These are phyloP conservation scores for Lippia alba DNA, from an alignment of 305 asterid species.

Conservation along the genomic window DNA sequence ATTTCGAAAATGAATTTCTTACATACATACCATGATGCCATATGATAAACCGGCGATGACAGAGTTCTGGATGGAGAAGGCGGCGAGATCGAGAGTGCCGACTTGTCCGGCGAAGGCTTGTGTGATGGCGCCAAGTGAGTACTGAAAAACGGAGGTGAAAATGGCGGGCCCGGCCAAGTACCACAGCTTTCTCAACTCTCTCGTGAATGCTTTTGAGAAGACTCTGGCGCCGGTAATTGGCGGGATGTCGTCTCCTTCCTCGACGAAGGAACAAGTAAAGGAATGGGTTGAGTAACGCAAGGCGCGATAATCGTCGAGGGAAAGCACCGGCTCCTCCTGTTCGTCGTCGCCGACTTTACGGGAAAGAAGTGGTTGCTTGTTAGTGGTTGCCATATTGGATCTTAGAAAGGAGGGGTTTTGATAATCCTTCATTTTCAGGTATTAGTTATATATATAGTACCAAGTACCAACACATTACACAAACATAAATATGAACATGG, in stretches of 20 bases:
- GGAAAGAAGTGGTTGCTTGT: conserved; percentile 35
- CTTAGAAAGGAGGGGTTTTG: too few species aligned
- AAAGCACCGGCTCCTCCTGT: conserved; percentile 24
- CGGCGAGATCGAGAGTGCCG: conserved; percentile 59
- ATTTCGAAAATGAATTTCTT: too few species aligned
- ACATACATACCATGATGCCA: conserved; percentile 47
- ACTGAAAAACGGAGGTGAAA: conserved; percentile 52
- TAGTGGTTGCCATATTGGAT: neutral
- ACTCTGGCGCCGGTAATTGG: conserved; percentile 28
- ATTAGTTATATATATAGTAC: too few species aligned
- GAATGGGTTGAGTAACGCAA: conserved; percentile 25
- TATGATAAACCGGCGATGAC: conserved; percentile 54
- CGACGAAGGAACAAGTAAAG: conserved; percentile 33
- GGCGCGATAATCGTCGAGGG: conserved; percentile 1
- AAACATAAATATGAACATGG: too few species aligned
- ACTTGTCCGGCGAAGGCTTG: conserved; percentile 63
- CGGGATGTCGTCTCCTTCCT: conserved; percentile 37
- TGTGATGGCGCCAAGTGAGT: conserved; percentile 55
- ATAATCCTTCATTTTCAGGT: too few species aligned
- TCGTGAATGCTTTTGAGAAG: conserved; percentile 38
- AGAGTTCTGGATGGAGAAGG: conserved; percentile 51
- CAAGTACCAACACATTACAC: too few species aligned
- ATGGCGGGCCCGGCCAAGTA: conserved; percentile 63
- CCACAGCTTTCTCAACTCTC: conserved; percentile 60
- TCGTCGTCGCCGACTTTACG: conserved; percentile 27